Evolutionary conservation across 2,329 filamentous ascomycete species (phyloP).

Genomic region (Scytalidium sp.): DNA sequence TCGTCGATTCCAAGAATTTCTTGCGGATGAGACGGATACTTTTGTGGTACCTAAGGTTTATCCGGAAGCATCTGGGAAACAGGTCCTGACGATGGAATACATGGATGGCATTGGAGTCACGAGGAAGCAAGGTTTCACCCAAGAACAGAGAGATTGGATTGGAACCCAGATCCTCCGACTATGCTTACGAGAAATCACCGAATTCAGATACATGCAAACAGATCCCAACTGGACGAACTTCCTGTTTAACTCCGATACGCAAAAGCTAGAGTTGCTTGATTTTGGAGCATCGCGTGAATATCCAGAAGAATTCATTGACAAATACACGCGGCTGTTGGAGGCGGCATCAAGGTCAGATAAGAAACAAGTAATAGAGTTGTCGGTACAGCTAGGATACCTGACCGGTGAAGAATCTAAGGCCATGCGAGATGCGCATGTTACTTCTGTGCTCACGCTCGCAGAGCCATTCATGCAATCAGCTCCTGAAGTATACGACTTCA

Average conservation of each 20-base stretch:
- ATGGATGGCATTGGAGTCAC: slow-evolving; percentile 87
- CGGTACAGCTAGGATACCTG: slow-evolving; percentile 79
- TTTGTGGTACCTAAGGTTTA: slow-evolving; percentile 82
- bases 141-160: slow-evolving; percentile 91
- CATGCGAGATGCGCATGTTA: slow-evolving; percentile 90
- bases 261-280: slow-evolving; percentile 85
- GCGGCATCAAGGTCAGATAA: slow-evolving; percentile 74
- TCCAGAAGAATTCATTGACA: slow-evolving; percentile 72
- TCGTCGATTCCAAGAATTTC: slow-evolving; percentile 70
- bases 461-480: slow-evolving; percentile 81
- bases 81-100: slow-evolving; percentile 90
- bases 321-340: slow-evolving; percentile 76
- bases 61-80: slow-evolving; percentile 73
- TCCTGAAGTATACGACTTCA: slow-evolving; percentile 86
- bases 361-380: slow-evolving; percentile 60
- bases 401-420: slow-evolving; percentile 81
- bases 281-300: slow-evolving; percentile 92
- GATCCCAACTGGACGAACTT: slow-evolving; percentile 99
- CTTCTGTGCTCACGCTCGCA: slow-evolving; percentile 82
- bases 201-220: slow-evolving; percentile 98
- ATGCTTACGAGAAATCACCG: slow-evolving; percentile 86
- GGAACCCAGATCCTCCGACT: slow-evolving; percentile 90
- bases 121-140: slow-evolving; percentile 69
- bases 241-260: slow-evolving; percentile 71
- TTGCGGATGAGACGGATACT: slow-evolving; percentile 68